Evolutionary conservation across 73 alveolate genomes (phyloP), one percentile per base, ranked within the genome.

Genomic region (Paramecium caudatum): DNA sequence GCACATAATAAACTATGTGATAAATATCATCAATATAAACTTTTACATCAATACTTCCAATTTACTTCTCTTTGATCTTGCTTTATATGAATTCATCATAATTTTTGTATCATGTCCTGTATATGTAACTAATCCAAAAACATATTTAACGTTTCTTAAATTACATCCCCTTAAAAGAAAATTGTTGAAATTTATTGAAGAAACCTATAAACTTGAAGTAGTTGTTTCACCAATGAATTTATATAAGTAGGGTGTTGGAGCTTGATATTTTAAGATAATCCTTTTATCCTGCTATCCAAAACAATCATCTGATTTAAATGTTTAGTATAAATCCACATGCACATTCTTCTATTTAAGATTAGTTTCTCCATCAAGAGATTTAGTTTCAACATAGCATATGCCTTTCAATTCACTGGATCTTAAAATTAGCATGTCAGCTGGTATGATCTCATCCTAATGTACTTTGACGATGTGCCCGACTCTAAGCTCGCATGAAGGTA

Each of bases 341-440:
- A 78, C 93, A 63, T 86, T 86, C 46, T 96, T 96, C 36, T 94
- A 92, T 86, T 97, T 97, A 62, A 97, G 82, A 70, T 95, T 97
- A 41, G 98, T 97, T 87, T 97, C 99, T 32, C 99, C 99, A 94
- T 97, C 99, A 19, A 97, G 90, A 43, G 98, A 95, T 61, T 97
- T 97, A 5, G 99, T 96, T 82, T 97, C 99, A 16, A 97, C 95
- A 84, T 91, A 96, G 90, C 98, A 96, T 17, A 95, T 90, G 8
- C 98, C 98, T 62, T 93, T 96, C 34, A 86, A 88, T 46, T 93
- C 98, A 48, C 95, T 90, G 34, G 99, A 93, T 61, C 95, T 95
- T 48, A 97, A 80, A 47, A 97, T 65, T 45, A 97, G 63, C 90
- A 96, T 62, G 82, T 97, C 99, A 61, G 98, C 98, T 23, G 99